Conservation (phyloP, 2,329 filamentous ascomycete genomes). For the Macrophomina phaseolina region DNA sequence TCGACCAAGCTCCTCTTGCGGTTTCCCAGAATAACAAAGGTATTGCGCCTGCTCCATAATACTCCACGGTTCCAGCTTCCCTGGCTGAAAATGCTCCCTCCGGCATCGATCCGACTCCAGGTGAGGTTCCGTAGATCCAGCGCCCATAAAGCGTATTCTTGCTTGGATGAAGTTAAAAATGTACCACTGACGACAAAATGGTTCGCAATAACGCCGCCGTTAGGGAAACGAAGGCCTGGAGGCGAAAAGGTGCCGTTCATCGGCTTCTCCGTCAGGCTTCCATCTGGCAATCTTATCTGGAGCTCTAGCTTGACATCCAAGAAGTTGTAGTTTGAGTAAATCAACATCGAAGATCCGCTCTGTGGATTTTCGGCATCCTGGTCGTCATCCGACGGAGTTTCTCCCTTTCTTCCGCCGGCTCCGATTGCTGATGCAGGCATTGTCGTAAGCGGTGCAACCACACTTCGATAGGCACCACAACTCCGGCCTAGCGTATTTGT, state of each 20-base stretch:
- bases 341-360: slow-evolving; percentile 74
- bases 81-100: slow-evolving; percentile 88
- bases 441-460: slow-evolving; percentile 81
- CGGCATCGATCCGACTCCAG: slow-evolving; percentile 95
- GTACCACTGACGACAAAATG: slow-evolving; percentile 98
- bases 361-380: slow-evolving; percentile 45
- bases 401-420: slow-evolving; percentile 52
- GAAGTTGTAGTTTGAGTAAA: slow-evolving; percentile 99
- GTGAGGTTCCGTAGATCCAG: slow-evolving; percentile 85
- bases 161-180: slow-evolving; percentile 95
- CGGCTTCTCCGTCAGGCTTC: slow-evolving; percentile 80
- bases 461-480: slow-evolving; percentile 94
- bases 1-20: slow-evolving; percentile 92
- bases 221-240: slow-evolving; percentile 91
- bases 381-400: slow-evolving; percentile 27
- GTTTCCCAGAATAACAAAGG: slow-evolving; percentile 94
- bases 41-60: slow-evolving; percentile 90
- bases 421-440: slow-evolving; percentile 71
- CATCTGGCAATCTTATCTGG: slow-evolving; percentile 84
- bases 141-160: slow-evolving; percentile 97
- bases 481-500: slow-evolving; percentile 87
- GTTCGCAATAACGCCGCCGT: slow-evolving; percentile 92
- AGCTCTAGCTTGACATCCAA: slow-evolving; percentile 95
- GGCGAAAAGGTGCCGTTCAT: slow-evolving; percentile 90
- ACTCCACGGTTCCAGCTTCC: slow-evolving; percentile 98